A percentile compares a stretch with the other conserved stretches of the same genome.
Conservation (phyloP, 2,329 filamentous ascomycete genomes). For the Fusarium setosum region DNA sequence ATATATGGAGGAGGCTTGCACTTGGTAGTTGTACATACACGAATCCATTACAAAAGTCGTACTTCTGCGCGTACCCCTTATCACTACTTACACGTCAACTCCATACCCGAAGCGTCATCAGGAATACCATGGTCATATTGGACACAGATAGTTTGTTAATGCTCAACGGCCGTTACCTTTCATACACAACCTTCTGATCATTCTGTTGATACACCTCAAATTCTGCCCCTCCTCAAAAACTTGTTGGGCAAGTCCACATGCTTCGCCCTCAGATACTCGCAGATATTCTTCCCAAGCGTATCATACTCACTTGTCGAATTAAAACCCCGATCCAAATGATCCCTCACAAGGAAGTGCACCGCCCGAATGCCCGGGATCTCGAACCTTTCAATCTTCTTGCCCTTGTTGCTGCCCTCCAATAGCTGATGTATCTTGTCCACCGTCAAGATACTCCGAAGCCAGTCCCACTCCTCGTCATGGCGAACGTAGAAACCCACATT, state of each 20-base stretch:
- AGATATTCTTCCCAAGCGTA: constrained; percentile 55
- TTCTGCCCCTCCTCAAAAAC: constrained; percentile 52
- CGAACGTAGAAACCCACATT: constrained; percentile 8
- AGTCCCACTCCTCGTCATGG: constrained; percentile 1
- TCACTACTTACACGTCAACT: not conserved
- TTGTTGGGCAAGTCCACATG: constrained; percentile 53
- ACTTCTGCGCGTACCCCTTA: not conserved
- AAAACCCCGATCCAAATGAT: constrained; percentile 55
- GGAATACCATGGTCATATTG: not conserved
- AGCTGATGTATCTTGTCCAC: constrained; percentile 1
- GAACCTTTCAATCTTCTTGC: constrained; percentile 20
- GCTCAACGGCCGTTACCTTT: not conserved
- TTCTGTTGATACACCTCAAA: constrained; percentile 26
- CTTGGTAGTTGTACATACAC: constrained; percentile 15
- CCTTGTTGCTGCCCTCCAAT: constrained; percentile 22
- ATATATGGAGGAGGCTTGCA: constrained; percentile 39
- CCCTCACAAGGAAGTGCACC: constrained; percentile 54
- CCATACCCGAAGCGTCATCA: not conserved
- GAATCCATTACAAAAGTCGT: not conserved
- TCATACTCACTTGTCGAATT: constrained; percentile 54
- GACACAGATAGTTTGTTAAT: constrained; percentile 2
- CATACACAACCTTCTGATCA: not conserved
- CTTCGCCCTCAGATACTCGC: constrained; percentile 56
- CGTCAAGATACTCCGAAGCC: not conserved
- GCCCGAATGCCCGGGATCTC: constrained; percentile 27